Evolutionary conservation across 352 stramenopile genomes (phyloP), one percentile per base, ranked within the genome.

Genomic region (Globisporangium radiosum): DNA sequence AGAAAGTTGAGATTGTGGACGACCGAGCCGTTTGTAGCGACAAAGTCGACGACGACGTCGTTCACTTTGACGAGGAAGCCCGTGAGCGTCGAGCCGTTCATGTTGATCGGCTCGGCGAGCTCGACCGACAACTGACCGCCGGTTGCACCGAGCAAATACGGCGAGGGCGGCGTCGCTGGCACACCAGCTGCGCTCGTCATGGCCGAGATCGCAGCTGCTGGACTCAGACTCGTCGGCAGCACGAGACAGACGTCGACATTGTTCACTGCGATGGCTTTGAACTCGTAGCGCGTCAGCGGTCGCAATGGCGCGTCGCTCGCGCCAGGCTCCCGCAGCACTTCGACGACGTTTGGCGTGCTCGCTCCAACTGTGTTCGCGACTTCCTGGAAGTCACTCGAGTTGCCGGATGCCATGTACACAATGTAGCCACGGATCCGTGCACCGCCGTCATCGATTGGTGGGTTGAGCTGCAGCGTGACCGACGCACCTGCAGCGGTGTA

Each of bases 241-340:
- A 56, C 64, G 2, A 83, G 49, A 43, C 75, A 87, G 8, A 81
- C 63, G 51, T 86, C 76, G 4, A 69, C 50, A 8, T 73, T 54
- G 40, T 81, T 88, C 4, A 88, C 43, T 0, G 76, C 80, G 13
- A 86, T 50, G 7, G 65, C 70, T 47, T 85, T 84, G 57, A 90
- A 74, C 10, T 76, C 62, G 48, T 90, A 90, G 3, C 40, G 56
- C 0, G 76, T 71, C 8, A 66, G 38, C 17, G 80, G 63, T 7
- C 52, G 62, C 3, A 90, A 59, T 1, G 64, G 66, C 0, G 59
- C 15, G 17, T 72, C 65, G 3, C 56, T 56, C 0, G 40, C 49
- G 2, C 59, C 63, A 4, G 74, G 70, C 1, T 76, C 42, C 13
- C 62, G 58, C 17, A 62, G 65, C 54, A 90, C 63, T 10, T 87